Conservation (phyloP, 306 rosid species). For the Vicia faba region DNA sequence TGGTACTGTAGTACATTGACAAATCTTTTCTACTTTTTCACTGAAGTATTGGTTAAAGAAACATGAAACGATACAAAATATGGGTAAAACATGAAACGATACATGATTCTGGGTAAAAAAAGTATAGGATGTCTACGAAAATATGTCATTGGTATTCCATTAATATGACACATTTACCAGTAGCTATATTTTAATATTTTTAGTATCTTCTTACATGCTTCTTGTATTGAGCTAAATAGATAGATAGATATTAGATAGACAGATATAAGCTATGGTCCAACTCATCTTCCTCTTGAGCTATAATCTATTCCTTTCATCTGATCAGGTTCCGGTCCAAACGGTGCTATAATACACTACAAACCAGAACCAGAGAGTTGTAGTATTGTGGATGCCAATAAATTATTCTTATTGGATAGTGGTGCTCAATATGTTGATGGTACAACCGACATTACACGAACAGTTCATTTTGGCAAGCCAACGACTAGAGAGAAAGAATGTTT, state of each 20-base stretch:
- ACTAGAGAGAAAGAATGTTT: constrained; percentile 77
- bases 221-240: background rate
- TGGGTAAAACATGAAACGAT: constrained; percentile 16
- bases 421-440: constrained; percentile 97
- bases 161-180: background rate
- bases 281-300: constrained; percentile 30
- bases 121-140: constrained; percentile 25
- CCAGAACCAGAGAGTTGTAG: constrained; percentile 86
- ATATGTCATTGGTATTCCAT: constrained; percentile 25
- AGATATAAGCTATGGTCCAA: constrained; percentile 17
- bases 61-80: constrained; percentile 27
- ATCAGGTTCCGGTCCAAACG: constrained; percentile 90
- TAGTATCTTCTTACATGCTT: background rate
- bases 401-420: constrained; percentile 93
- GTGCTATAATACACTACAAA: constrained; percentile 93
- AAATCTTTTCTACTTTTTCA: constrained; percentile 11
- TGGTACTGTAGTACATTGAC: constrained; percentile 67
- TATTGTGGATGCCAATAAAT: constrained; percentile 70
- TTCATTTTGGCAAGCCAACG: constrained; percentile 88
- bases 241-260: background rate
- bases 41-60: constrained; percentile 32
- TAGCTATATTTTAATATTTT: constrained; percentile 8
- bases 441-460: constrained; percentile 93
- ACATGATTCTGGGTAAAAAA: constrained; percentile 24
- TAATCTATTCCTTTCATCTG: constrained; percentile 31